phyloP scores from a whole-genome alignment of 306 rosid genomes.

The Casuarina cunninghamiana region DNA sequence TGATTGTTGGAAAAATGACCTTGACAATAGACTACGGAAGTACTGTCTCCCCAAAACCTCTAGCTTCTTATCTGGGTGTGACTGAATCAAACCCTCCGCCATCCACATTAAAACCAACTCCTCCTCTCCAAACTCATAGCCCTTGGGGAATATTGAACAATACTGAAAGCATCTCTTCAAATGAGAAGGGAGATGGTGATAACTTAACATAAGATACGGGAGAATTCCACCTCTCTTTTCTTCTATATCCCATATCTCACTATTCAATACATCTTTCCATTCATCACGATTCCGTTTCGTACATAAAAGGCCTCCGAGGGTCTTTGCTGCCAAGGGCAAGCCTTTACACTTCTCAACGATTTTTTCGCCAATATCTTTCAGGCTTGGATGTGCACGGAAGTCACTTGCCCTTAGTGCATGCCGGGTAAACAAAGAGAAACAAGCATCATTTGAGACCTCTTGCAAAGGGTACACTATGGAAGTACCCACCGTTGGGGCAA shows the following conservation, averaged over 20 bases:
- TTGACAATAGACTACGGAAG: not conserved
- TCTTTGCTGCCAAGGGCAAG: conserved; percentile 13
- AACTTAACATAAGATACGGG: conserved; percentile 17
- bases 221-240: not conserved
- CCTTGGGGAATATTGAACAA: conserved; percentile 17
- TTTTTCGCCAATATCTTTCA: not conserved
- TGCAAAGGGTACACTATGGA: not conserved
- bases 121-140: not conserved
- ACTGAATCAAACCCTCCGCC: not conserved
- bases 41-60: not conserved
- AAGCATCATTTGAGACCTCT: not conserved
- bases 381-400: not conserved
- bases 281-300: not conserved
- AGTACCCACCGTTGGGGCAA: conserved; percentile 10
- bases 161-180: conserved; percentile 21
- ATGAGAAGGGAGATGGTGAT: conserved; percentile 3
- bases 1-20: conserved; percentile 1
- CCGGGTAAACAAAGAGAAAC: not conserved
- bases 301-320: conserved; percentile 9
- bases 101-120: not conserved
- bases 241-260: conserved; percentile 2
- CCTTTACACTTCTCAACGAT: not conserved
- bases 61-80: not conserved
- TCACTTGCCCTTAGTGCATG: conserved; percentile 7
- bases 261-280: not conserved